A percentile compares a stretch with the other conserved stretches of the same genome.
phyloP scores from a whole-genome alignment of 2,329 filamentous ascomycete genomes.

The Diaporthe citrichinensis region DNA sequence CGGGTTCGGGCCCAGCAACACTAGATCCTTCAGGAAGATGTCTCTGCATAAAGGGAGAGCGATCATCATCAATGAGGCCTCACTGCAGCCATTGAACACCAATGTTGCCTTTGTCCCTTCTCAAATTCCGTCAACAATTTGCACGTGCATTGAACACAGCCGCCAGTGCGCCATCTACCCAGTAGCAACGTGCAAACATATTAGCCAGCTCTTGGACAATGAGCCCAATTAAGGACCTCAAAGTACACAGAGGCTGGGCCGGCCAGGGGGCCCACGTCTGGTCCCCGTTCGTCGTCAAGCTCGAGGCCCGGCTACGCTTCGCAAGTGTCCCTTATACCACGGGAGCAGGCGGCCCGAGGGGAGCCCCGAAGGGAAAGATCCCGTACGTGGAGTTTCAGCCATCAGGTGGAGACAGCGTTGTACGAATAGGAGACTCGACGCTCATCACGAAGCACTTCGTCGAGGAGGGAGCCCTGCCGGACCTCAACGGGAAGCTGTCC shows the following conservation, averaged over 20 bases:
- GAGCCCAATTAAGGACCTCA: conserved; percentile 45
- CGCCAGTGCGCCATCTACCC: background rate
- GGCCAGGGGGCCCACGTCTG: conserved; percentile 61
- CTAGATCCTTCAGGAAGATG: background rate
- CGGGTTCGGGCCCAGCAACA: background rate
- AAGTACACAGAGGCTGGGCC: conserved; percentile 66
- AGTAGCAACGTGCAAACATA: no score
- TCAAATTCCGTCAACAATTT: background rate
- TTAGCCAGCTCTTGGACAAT: background rate
- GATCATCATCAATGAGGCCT: background rate
- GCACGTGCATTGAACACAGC: background rate
- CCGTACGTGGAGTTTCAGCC: conserved; percentile 64
- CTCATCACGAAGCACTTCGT: conserved; percentile 67
- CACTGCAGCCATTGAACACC: background rate
- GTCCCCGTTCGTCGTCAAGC: conserved; percentile 75
- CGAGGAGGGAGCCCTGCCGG: conserved; percentile 56
- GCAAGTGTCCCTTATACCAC: conserved; percentile 61
- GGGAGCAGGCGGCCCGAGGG: conserved; percentile 58
- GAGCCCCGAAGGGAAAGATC: conserved; percentile 70
- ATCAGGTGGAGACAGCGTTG: conserved; percentile 28
- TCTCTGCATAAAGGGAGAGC: background rate
- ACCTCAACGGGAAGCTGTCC: conserved; percentile 63
- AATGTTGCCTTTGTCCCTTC: background rate
- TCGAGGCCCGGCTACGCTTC: conserved; percentile 73
- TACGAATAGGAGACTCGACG: conserved; percentile 63